phyloP scores from a whole-genome alignment of 73 alveolate species.

The Tetrahymena malaccensis region DNA sequence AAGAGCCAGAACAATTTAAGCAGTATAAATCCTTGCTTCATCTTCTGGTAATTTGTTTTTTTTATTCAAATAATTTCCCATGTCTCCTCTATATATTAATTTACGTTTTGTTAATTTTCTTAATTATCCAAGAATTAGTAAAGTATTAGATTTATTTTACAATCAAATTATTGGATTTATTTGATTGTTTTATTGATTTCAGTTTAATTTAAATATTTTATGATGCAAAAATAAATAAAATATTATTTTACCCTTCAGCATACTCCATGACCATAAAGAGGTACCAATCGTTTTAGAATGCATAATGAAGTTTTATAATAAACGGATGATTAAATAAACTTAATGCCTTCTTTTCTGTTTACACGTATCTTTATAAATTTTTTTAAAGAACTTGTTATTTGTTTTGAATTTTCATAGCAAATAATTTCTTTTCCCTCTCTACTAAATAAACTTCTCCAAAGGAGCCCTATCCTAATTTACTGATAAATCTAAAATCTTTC shows the following conservation, averaged over 20 bases:
- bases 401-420: slow-evolving; percentile 47
- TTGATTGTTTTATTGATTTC: too few species aligned
- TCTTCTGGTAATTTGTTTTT: slow-evolving; percentile 67
- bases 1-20: slow-evolving; percentile 85
- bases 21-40: slow-evolving; percentile 72
- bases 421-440: slow-evolving; percentile 7
- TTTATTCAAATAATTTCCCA: slow-evolving; percentile 41
- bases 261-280: slow-evolving; percentile 75
- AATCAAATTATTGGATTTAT: too few species aligned
- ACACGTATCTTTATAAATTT: slow-evolving; percentile 56
- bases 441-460: slow-evolving; percentile 48
- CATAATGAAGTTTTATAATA: slow-evolving; percentile 68
- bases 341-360: slow-evolving; percentile 73
- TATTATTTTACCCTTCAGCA: slow-evolving; percentile 51
- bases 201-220: too few species aligned
- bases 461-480: slow-evolving; percentile 34
- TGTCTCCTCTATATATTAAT: slow-evolving; percentile 43
- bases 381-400: slow-evolving; percentile 54
- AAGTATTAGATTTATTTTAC: too few species aligned
- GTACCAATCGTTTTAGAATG: slow-evolving; percentile 61
- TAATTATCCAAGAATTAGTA: too few species aligned
- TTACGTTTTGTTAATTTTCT: not conserved
- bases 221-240: not conserved
- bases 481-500: slow-evolving; percentile 14
- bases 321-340: slow-evolving; percentile 66